phyloP scores from a whole-genome alignment of 305 asterid genomes.

The Vinca major region DNA sequence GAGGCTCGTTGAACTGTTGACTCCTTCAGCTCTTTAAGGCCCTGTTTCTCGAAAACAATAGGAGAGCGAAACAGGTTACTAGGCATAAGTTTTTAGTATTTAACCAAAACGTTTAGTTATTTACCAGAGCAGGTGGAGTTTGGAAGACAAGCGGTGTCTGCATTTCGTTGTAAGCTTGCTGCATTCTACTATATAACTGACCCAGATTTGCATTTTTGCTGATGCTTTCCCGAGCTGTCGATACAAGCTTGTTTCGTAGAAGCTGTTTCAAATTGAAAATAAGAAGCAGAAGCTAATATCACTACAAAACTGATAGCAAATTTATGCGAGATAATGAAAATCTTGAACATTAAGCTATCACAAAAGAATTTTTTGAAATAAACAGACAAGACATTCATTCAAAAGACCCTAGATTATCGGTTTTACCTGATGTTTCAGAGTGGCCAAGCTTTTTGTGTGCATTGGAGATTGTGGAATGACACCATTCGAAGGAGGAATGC shows the following conservation, averaged over 20 bases:
- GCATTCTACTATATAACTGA: constrained; percentile 69
- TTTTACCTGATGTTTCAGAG: constrained; percentile 87
- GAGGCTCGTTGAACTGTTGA: constrained; percentile 67
- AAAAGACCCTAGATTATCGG: neutral
- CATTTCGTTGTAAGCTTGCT: constrained; percentile 72
- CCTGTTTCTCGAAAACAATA: constrained; percentile 32
- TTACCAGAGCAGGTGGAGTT: constrained; percentile 64
- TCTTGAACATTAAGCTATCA: neutral
- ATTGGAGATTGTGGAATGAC: constrained; percentile 98
- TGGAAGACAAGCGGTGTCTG: constrained; percentile 86
- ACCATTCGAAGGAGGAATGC: constrained; percentile 97
- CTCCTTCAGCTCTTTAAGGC: constrained; percentile 80
- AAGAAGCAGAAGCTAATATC: neutral
- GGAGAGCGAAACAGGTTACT: neutral
- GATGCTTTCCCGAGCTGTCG: constrained; percentile 68
- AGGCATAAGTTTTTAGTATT: neutral
- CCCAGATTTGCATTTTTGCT: constrained; percentile 57
- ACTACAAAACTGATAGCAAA: neutral
- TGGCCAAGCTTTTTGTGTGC: constrained; percentile 95
- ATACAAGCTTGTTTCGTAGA: constrained; percentile 73
- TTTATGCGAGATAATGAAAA: neutral
- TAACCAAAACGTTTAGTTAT: neutral
- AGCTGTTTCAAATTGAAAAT: constrained; percentile 44
- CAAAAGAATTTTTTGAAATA: neutral
- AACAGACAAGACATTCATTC: neutral